Percentiles rank a stretch among this genome's conserved stretches.
Conservation (phyloP, 495 filamentous ascomycete species). For the Pyronema omphalodes region DNA sequence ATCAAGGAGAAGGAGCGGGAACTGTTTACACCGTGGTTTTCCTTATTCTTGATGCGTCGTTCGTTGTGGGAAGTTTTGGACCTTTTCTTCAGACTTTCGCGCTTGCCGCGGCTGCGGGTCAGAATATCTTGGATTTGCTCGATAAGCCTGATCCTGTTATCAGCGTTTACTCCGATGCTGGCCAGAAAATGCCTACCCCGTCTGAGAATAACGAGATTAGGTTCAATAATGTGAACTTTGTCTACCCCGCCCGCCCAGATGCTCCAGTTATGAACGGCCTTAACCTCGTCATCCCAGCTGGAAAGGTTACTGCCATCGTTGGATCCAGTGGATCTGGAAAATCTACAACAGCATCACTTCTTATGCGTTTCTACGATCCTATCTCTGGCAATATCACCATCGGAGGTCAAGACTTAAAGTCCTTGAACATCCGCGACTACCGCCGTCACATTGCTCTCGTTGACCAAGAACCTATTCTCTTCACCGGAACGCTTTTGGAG, state of each 20-base stretch:
- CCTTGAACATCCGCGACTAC: slow-evolving; percentile 39
- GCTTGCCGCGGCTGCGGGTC: slow-evolving; percentile 31
- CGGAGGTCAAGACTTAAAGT: slow-evolving; percentile 34
- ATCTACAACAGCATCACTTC: slow-evolving; percentile 41
- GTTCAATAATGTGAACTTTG: slow-evolving; percentile 27
- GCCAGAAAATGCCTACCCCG: slow-evolving; percentile 12
- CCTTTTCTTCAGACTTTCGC: slow-evolving; percentile 33
- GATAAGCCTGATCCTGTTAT: slow-evolving; percentile 27
- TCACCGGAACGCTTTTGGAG: slow-evolving; percentile 46
- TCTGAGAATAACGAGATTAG: slow-evolving; percentile 15
- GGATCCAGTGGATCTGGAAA: slow-evolving; percentile 58
- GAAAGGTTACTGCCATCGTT: slow-evolving; percentile 45
- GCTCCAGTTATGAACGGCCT: slow-evolving; percentile 34
- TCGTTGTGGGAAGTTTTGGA: slow-evolving; percentile 27
- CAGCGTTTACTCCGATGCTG: slow-evolving; percentile 24
- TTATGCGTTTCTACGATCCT: slow-evolving; percentile 37
- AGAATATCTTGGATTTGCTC: slow-evolving; percentile 31
- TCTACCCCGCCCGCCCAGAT: slow-evolving; percentile 42
- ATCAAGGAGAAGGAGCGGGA: slow-evolving; percentile 24
- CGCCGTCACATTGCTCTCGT: slow-evolving; percentile 42
- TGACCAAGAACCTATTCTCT: slow-evolving; percentile 47
- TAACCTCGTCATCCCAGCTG: slow-evolving; percentile 34
- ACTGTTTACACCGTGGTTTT: slow-evolving; percentile 37
- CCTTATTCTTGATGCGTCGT: slow-evolving; percentile 28
- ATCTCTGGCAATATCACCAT: slow-evolving; percentile 34